These are phyloP conservation scores for Inga oerstediana DNA, from an alignment of 306 rosid genomes.

Conservation along the genomic window DNA sequence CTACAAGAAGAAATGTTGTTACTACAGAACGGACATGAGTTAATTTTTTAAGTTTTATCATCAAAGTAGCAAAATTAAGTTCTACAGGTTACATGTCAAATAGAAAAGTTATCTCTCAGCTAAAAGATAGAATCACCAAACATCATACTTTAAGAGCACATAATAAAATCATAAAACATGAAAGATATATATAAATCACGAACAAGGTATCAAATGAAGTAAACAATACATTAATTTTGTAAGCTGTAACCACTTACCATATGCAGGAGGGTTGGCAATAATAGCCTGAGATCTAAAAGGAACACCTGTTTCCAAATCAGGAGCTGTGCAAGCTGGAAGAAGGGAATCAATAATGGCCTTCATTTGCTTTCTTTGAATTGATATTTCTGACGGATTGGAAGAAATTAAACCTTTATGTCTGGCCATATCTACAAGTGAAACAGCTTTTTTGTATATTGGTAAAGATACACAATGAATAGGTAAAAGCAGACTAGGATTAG, in stretches of 20 bases:
- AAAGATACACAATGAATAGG: neutral
- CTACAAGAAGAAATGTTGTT: neutral
- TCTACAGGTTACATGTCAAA: neutral
- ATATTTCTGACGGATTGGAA: slow-evolving; percentile 84
- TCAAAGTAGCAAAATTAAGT: slow-evolving; percentile 11
- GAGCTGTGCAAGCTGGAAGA: slow-evolving; percentile 96
- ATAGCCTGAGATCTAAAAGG: slow-evolving; percentile 93
- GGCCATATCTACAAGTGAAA: slow-evolving; percentile 73
- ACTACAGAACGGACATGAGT: neutral
- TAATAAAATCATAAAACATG: slow-evolving; percentile 13
- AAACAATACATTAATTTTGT: slow-evolving; percentile 19
- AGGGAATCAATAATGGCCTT: slow-evolving; percentile 83
- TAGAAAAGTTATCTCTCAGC: neutral
- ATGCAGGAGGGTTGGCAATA: slow-evolving; percentile 96
- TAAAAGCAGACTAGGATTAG: slow-evolving; percentile 24
- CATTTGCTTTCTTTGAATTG: slow-evolving; percentile 78
- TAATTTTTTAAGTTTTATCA: neutral
- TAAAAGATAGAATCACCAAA: slow-evolving; percentile 23
- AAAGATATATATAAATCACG: slow-evolving; percentile 17
- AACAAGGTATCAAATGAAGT: slow-evolving; percentile 39
- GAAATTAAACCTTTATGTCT: slow-evolving; percentile 97
- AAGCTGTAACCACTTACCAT: slow-evolving; percentile 61
- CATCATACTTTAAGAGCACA: slow-evolving; percentile 27
- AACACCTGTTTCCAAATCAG: slow-evolving; percentile 79
- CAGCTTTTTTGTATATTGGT: slow-evolving; percentile 28